Evolutionary conservation across 768 basidiomycete genomes (phyloP), one percentile per base, ranked within the genome.

Genomic region (Suillus hirtellus): DNA sequence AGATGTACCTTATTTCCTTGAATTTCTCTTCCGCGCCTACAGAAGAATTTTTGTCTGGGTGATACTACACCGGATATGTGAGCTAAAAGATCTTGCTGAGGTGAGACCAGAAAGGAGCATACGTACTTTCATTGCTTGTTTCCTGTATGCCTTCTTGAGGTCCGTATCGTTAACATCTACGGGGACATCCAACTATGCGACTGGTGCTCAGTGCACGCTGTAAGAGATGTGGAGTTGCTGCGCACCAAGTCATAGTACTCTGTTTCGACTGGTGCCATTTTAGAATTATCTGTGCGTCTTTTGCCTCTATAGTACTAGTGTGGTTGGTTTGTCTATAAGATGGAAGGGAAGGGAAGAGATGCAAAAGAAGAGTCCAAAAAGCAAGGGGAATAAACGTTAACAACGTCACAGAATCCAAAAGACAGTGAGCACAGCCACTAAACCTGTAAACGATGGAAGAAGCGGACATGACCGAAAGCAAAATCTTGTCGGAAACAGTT

Each of bases 1-100:
- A 59, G 46, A 74, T 75, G 66, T 68, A 89, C 92, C 93, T 95
- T 71, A 99, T 93, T 53, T 97, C 93, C 78, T 98, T 96, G 81
- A 99, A 99, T 80, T 89, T 95, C 74, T 92, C 90, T 73, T 95
- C 95, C 1, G 96, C 97, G 70, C 94, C 93, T n/a, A 88, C 84
- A 4, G 93, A 90, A 8, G 86, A 83, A 71, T 98, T 98, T 84
- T 96, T 97, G 78, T 97, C 96, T 5, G 95, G 96, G 73, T 97
- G 95, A 73, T 89, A 96, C 92, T 95, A 68, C 38, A 64, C 50
- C 63, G 59, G 15, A 35, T 37, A 50, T 42, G 38, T 2, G 9
- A 31, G 31, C 27, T 52, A 27, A 10, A 44, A 42, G 24, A 9
- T 31, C 40, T 35, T 34, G 14, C 15, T 27, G 8, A 59, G 47